Conservation (phyloP, 108 stramenopile genomes). For the Discostella pseudostelligera region DNA sequence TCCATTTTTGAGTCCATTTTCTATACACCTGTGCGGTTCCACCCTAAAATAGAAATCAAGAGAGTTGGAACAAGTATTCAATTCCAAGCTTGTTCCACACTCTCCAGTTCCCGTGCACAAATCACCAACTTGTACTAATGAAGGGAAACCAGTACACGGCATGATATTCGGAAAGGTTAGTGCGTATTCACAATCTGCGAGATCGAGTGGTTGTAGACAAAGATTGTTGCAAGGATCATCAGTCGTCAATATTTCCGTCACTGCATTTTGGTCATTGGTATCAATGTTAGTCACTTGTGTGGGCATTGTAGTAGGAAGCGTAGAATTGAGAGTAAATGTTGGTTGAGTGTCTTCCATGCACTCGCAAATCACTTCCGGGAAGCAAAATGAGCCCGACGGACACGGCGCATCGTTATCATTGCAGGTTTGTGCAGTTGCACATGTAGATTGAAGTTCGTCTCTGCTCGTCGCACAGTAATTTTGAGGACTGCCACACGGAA, state of each 20-base stretch:
- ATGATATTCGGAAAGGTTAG: background rate
- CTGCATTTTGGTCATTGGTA: background rate
- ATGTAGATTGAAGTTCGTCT: slow-evolving; percentile 17
- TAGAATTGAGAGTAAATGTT: background rate
- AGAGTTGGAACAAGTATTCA: slow-evolving; percentile 21
- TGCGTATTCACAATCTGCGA: slow-evolving; percentile 2
- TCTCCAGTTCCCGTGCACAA: slow-evolving; percentile 25
- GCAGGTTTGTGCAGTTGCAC: slow-evolving; percentile 22
- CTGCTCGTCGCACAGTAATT: slow-evolving; percentile 26
- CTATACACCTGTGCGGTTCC: no score
- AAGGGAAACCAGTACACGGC: slow-evolving; percentile 3
- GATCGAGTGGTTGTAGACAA: background rate
- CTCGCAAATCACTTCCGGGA: no score
- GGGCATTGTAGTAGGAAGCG: background rate
- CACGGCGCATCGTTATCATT: slow-evolving; percentile 13
- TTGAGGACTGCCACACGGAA: slow-evolving; percentile 8
- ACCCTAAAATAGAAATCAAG: slow-evolving; percentile 20
- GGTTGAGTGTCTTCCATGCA: no score
- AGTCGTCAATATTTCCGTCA: no score
- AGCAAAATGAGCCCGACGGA: slow-evolving; percentile 18
- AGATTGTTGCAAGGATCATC: background rate
- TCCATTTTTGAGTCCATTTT: slow-evolving; percentile 3
- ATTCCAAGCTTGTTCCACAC: slow-evolving; percentile 26
- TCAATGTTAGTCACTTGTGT: background rate
- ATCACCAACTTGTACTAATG: slow-evolving; percentile 8